Evolutionary conservation across 192 early-diverging fungal genomes (phyloP).

Genomic region (Linnemannia hyalina): DNA sequence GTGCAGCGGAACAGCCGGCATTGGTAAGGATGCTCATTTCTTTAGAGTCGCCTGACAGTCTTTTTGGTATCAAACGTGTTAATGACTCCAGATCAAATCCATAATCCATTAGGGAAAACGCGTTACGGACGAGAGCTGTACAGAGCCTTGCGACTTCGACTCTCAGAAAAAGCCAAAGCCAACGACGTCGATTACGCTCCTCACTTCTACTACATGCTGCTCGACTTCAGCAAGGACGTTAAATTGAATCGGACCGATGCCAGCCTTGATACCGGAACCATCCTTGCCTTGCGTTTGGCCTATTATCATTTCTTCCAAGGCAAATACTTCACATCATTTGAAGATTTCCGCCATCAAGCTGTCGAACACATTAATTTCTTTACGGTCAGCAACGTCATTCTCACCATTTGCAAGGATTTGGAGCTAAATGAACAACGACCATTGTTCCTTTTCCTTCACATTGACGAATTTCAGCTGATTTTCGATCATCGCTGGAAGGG

Average conservation of each 20-base stretch:
- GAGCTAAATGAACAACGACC: slow-evolving; percentile 12
- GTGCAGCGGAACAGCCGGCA: slow-evolving; percentile 22
- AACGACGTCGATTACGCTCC: not conserved
- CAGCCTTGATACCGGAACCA: not conserved
- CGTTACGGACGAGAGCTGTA: slow-evolving; percentile 11
- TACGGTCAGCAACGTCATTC: not conserved
- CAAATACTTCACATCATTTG: slow-evolving; percentile 6
- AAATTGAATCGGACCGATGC: not conserved
- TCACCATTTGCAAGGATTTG: slow-evolving; percentile 11
- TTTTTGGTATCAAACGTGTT: not conserved
- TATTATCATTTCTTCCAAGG: slow-evolving; percentile 21
- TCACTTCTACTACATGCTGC: slow-evolving; percentile 14
- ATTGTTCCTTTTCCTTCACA: slow-evolving; percentile 26
- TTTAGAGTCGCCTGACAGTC: not conserved
- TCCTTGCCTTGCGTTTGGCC: slow-evolving; percentile 16
- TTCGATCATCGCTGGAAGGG: slow-evolving; percentile 6
- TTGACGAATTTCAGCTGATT: slow-evolving; percentile 28
- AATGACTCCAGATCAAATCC: not conserved
- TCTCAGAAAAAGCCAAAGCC: not conserved
- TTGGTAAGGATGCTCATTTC: slow-evolving; percentile 14
- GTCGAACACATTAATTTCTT: not conserved
- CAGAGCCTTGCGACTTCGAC: not conserved
- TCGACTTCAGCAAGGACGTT: slow-evolving; percentile 8
- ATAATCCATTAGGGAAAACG: slow-evolving; percentile 18
- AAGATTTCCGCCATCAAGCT: not conserved